A percentile compares a stretch with the other conserved stretches of the same genome.
These are phyloP conservation scores for Amborella trichopoda DNA, from an alignment of 164 flowering plant species.

Conservation along the genomic window DNA sequence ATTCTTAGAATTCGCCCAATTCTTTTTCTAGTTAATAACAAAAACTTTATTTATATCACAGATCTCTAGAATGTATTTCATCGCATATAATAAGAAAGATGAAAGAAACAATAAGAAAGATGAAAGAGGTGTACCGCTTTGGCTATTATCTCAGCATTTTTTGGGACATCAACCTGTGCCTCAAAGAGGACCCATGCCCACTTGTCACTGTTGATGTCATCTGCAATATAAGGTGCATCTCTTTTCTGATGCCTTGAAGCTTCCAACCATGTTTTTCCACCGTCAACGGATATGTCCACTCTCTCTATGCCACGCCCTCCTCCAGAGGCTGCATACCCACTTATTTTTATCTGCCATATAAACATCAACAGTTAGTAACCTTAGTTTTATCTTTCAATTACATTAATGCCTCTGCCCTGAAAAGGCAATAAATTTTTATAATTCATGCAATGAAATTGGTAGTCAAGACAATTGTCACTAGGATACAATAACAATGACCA, in stretches of 20 bases:
- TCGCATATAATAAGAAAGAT: not conserved
- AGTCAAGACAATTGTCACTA: too few relatives aligned
- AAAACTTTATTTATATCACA: too few relatives aligned
- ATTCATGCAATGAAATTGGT: too few relatives aligned
- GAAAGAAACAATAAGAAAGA: not conserved
- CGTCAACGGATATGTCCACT: constrained; percentile 81
- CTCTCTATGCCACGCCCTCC: constrained; percentile 97
- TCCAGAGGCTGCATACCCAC: constrained; percentile 93
- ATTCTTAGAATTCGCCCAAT: too few relatives aligned
- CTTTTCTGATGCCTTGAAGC: constrained; percentile 62
- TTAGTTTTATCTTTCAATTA: too few relatives aligned
- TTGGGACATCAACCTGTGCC: constrained; percentile 32
- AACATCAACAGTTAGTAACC: too few relatives aligned
- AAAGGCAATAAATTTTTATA: too few relatives aligned
- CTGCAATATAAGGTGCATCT: constrained; percentile 45
- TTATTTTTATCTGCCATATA: constrained; percentile 42
- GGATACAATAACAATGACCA: too few relatives aligned
- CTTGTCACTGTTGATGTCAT: constrained; percentile 54
- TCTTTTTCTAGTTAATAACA: too few relatives aligned
- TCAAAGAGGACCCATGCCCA: constrained; percentile 97
- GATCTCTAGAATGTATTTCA: too few relatives aligned
- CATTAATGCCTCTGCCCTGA: too few relatives aligned
- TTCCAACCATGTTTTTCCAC: constrained; percentile 91
- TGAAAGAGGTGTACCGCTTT: constrained; percentile 56
- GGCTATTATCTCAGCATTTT: constrained; percentile 57